Evolutionary conservation across 805 yeast genomes (phyloP), one percentile per base, ranked within the genome.

Genomic region (Candida qinlingensis): DNA sequence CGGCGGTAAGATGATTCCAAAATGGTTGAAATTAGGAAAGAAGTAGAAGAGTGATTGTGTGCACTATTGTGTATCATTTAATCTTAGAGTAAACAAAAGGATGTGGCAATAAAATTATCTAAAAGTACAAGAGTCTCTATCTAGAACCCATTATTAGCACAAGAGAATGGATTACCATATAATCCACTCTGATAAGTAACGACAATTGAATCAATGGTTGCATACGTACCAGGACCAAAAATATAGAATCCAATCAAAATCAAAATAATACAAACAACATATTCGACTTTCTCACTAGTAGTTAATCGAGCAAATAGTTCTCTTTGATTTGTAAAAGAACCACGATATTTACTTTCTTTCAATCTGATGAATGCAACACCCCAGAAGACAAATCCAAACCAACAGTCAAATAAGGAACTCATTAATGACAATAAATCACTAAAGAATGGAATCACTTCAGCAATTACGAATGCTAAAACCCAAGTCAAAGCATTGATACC

Each of bases 301-400:
- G 65, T 55, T 19, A 72, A 65, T 10, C 49, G 44, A 31, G 54
- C 54, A 57, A 63, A 68, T 38, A 72, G 58, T 12, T 52, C 62
- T n/a, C 40, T 26, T 3, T 54, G 48, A 45, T 62, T 56, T 31
- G 57, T 51, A 31, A 57, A 63, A 25, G 64, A 58, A 6, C 62
- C 62, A 44, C 64, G 64, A 42, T 63, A 59, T 34, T 64, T 62
- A n/a, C 62, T 63, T 44, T 66, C 64, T 52, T 69, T 69, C 54
- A 78, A 64, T 55, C 73, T 70, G 58, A 76, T 71, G 60, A 61
- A 80, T 0, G 85, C 84, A 31, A 77, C 73, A 12, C 82, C 77
- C 85, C 85, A 80, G 55, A 79, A 80, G 6, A 79, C 77, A 55
- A 78, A 80, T 0, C 85, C 85, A 54, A 80, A 80, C 81, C 83